These are phyloP conservation scores for Erysimum cheiri DNA, from an alignment of 441 rosid species.

Conservation along the genomic window DNA sequence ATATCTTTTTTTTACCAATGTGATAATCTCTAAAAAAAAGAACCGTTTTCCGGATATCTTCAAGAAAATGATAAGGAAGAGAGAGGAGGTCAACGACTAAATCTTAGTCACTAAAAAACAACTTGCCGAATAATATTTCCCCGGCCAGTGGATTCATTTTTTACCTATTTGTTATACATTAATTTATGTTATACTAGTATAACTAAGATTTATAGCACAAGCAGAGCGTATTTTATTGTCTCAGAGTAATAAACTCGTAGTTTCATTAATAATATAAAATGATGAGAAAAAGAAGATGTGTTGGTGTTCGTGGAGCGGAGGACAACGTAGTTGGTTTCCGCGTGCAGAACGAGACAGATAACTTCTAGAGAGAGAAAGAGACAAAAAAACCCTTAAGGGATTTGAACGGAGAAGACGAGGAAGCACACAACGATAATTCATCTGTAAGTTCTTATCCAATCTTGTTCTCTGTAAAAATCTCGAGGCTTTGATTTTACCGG, in stretches of 20 bases:
- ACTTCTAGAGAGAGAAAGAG: constrained; percentile 32
- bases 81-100: constrained; percentile 27
- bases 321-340: constrained; percentile 43
- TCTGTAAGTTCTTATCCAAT: constrained; percentile 26
- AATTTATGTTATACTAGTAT: too few species aligned
- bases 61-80: background rate
- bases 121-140: background rate
- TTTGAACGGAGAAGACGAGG: constrained; percentile 41
- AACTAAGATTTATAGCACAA: constrained; percentile 1
- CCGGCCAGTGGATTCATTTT: constrained; percentile 31
- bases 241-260: constrained; percentile 36
- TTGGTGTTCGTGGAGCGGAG: constrained; percentile 45
- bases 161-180: too few species aligned
- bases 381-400: constrained; percentile 12
- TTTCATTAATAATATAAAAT: constrained; percentile 22
- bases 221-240: constrained; percentile 24
- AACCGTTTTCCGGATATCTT: background rate
- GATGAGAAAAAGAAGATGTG: constrained; percentile 23
- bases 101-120: background rate
- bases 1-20: background rate
- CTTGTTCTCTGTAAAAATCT: background rate
- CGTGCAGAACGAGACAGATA: constrained; percentile 32
- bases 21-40: background rate
- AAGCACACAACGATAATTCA: background rate
- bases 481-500: constrained; percentile 9